Evolutionary conservation across 1,284 basidiomycete genomes (phyloP), one percentile per base, ranked within the genome.

Genomic region (Pseudozyma sp.): DNA sequence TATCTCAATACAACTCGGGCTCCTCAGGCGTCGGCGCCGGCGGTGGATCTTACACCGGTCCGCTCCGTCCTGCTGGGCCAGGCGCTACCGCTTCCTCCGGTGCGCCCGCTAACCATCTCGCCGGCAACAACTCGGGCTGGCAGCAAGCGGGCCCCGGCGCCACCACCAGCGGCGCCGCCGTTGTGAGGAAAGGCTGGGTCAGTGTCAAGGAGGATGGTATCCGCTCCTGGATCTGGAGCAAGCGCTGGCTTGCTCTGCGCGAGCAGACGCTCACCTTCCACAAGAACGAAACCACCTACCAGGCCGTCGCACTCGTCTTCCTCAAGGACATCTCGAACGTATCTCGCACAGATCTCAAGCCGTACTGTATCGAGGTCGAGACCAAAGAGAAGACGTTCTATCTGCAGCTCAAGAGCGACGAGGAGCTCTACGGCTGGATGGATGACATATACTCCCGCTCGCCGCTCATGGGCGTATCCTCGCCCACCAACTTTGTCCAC

Each of bases 401-500:
- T 83, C 86, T 96, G 89, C 90, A 92, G 11, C 87, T 97, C 76
- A 95, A 95, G 86, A 92, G 88, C 67, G 96, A 99, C 83, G 93
- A 96, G 78, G 96, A 99, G 83, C 89, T 99, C 14, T 98, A 99
- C 82, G 90, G 90, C 31, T 98, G 95, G 95, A 94, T 88, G 86
- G 95, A 99, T 82, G 95, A 97, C 81, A 92, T 99, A 66, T 97
- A 98, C 85, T 90, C 90, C 7, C 89, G 94, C 55, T 94, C 92
- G 76, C 94, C 95, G 0, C 87, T 96, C 49, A 93, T 94, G 90
- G 94, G 94, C 40, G 93, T 96, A 24, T 92, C 92, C 81, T 92
- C 92, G 75, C 96, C 96, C 0, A 97, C 94, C 16, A 95, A 99
- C 86, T 98, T 98, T 83, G 94, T 97, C 0, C 96, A 98, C 86